Evolutionary conservation across 345 rosid genomes (phyloP).

Genomic region (Lumnitzera racemosa): DNA sequence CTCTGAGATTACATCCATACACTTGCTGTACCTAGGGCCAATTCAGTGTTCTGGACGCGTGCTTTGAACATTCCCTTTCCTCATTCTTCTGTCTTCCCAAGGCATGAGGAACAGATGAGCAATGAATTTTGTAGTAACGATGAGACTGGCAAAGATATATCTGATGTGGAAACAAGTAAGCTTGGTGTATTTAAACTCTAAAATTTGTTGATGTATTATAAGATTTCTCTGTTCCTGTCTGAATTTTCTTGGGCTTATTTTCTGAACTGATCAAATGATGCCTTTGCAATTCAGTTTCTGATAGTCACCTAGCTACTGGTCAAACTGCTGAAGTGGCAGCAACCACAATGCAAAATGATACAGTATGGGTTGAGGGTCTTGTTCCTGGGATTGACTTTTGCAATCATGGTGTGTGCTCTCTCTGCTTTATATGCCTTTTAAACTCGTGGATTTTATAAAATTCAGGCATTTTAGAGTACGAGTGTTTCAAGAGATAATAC

Average conservation of each 20-base stretch:
- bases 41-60: constrained; percentile 94
- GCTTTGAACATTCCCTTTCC: constrained; percentile 94
- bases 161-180: constrained; percentile 23
- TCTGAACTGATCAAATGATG: neutral
- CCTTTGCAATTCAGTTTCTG: constrained; percentile 19
- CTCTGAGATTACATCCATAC: neutral
- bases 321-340: constrained; percentile 26
- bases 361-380: constrained; percentile 95
- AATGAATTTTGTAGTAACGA: constrained; percentile 10
- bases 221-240: constrained; percentile 1
- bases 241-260: constrained; percentile 2
- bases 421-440: neutral
- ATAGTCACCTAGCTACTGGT: constrained; percentile 12
- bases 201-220: neutral
- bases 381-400: constrained; percentile 97
- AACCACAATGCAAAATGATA: constrained; percentile 37
- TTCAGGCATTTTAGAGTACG: neutral
- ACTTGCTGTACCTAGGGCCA: constrained; percentile 52
- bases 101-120: constrained; percentile 30
- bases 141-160: constrained; percentile 10
- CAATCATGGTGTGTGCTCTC: constrained; percentile 66
- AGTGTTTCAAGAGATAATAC: no score
- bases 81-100: constrained; percentile 75
- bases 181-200: neutral
- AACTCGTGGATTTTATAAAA: neutral